phyloP scores from a whole-genome alignment of 495 filamentous ascomycete species.

The Mytilinidion resinicola region DNA sequence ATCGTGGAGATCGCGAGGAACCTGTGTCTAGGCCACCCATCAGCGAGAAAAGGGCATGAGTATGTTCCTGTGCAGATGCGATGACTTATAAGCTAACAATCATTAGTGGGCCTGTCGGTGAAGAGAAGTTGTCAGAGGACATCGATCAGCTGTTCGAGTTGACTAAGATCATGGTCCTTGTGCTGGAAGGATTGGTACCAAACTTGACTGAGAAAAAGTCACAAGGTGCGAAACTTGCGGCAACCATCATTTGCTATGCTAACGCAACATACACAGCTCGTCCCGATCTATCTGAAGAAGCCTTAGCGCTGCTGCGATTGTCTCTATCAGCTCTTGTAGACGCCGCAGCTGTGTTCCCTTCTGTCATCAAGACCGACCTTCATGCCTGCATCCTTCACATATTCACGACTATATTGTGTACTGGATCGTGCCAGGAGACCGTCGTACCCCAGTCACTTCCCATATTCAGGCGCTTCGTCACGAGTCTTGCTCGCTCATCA shows the following conservation, averaged over 20 bases:
- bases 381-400: slow-evolving; percentile 97
- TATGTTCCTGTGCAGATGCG: slow-evolving; percentile 30
- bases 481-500: slow-evolving; percentile 53
- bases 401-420: slow-evolving; percentile 86
- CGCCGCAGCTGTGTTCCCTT: slow-evolving; percentile 88
- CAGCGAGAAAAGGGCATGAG: slow-evolving; percentile 64
- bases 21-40: slow-evolving; percentile 82
- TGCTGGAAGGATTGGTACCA: slow-evolving; percentile 78
- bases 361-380: slow-evolving; percentile 91
- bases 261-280: slow-evolving; percentile 44
- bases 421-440: slow-evolving; percentile 73
- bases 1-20: slow-evolving; percentile 90
- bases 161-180: slow-evolving; percentile 89
- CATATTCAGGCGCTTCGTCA: slow-evolving; percentile 85
- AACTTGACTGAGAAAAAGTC: slow-evolving; percentile 71
- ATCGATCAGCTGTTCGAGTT: slow-evolving; percentile 98
- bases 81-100: slow-evolving; percentile 35
- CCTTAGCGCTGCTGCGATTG: slow-evolving; percentile 68
- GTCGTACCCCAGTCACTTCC: slow-evolving; percentile 88
- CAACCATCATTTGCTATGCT: slow-evolving; percentile 1
- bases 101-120: slow-evolving; percentile 31
- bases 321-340: slow-evolving; percentile 85
- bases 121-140: slow-evolving; percentile 78
- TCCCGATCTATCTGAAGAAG: slow-evolving; percentile 72
- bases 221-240: slow-evolving; percentile 9